Evolutionary conservation across 2,329 filamentous ascomycete genomes (phyloP), one percentile per base, ranked within the genome.

Genomic region (Pseudogymnoascus verrucosus): DNA sequence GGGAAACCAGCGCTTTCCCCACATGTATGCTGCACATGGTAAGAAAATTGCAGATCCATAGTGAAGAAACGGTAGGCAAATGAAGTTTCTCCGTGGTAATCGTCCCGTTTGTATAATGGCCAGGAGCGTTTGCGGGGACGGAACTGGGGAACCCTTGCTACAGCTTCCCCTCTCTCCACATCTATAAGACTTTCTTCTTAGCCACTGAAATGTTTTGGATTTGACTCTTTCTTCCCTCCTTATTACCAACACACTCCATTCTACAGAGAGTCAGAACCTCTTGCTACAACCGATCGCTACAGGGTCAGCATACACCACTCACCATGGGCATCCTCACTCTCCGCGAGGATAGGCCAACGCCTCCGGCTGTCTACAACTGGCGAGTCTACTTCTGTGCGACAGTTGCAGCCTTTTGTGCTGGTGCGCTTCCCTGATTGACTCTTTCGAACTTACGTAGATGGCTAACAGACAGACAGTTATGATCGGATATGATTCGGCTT

Each of bases 301-400:
- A 57, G 51, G 51, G 51, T 57, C 51, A 57, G 51, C 51, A 57
- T 34, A 64, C 42, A 51, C 40, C 37, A 4, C 42, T 44, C 65
- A 69, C 62, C 23, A 71, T 71, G 69, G 76, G 76, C 65, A 71
- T 84, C 67, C 76, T 85, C 62, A 71, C 78, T 21, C 76, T 84
- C 65, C 78, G 79, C 40, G 82, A 85, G 72, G 82, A 85, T 69
- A 73, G 82, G 75, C 81, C 82, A 37, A 85, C 82, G 74, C 83
- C 82, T 4, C 76, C 77, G 68, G 78, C 77, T 65, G 82, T 85
- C 65, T 85, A 85, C 78, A 85, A 85, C 74, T 85, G 82, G 82
- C 79, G 82, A 42, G 81, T 85, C 64, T 85, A 85, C 69, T 71
- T 74, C 28, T 83, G 78, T 67, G 82, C 83, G 8, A 75, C 78